Base-by-base conservation (phyloP, 192 early-diverging fungal species). In the Funneliformis mosseae region DNA sequence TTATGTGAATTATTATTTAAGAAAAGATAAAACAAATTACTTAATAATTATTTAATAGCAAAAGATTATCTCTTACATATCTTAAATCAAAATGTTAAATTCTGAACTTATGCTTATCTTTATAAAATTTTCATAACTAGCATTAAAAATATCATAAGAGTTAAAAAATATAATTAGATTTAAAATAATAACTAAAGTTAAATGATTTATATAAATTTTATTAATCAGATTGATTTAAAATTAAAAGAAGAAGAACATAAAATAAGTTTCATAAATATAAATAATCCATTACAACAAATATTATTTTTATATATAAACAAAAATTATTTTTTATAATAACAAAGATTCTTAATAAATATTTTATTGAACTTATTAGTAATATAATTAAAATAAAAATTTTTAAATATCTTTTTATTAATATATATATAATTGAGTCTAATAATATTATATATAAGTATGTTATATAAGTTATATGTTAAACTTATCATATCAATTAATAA, bases 21-120 rank as follows among this genome's bases (percentile, higher is more conserved):
- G 27, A 8, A 63, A 63, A 63, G 62, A n/a, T 63, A 23, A 8
- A 63, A 63, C 62, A 63, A 63, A 63, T 63, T 63, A 63, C 62
- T 63, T 7, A 23, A n/a, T 23, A n/a, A 28, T 63, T 63, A 27
- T 63, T 8, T 7, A 63, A 63, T 63, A 7, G 25, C 55, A 63
- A 63, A 63, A 63, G 62, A 63, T 63, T 63, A 63, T 63, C 62
- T 63, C 6, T 28, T 63, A 23, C 10, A 4, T 63, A 27, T 18
- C n/a, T 63, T 63, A 27, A 23, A 63, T 63, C 5, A 18, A 63
- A 63, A 63, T 27, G n/a, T 18, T 23, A n/a, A 1, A 27, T 63
- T 23, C n/a, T 63, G n/a, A 23, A 8, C 62, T 63, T 23, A 28
- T 14, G 62, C 62, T 63, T 63, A 63, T 23, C 62, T 63, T 63